phyloP scores from a whole-genome alignment of 306 rosid species.

The Lathyrus tuberosus region DNA sequence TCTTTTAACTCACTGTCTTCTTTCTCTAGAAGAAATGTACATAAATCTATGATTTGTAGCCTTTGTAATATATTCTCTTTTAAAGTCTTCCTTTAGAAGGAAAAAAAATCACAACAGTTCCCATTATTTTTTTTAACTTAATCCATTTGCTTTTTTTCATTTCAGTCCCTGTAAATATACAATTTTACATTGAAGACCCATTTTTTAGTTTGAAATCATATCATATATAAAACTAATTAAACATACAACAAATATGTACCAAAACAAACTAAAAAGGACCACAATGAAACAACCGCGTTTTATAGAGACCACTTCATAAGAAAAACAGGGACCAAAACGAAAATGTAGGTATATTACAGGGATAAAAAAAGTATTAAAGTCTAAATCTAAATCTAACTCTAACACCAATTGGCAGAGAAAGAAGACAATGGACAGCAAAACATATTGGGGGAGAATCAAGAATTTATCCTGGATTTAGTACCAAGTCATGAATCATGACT shows the following conservation, averaged over 20 bases:
- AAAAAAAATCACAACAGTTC: neutral
- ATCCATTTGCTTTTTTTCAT: neutral
- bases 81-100: no score
- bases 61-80: no score
- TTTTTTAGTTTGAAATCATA: neutral
- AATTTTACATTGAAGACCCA: neutral
- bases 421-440: conserved; percentile 45
- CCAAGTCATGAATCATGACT: no score
- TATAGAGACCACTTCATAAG: neutral
- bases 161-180: neutral
- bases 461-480: no score
- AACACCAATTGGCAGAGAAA: conserved; percentile 48
- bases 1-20: no score
- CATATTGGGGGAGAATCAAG: neutral
- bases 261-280: neutral
- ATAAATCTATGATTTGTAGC: no score
- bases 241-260: neutral
- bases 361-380: neutral
- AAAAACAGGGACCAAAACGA: neutral
- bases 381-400: conserved; percentile 47
- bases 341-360: neutral
- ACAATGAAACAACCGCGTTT: neutral
- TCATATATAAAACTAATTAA: neutral
- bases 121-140: neutral
- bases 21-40: no score